Evolutionary conservation across 108 stramenopile species (phyloP), one percentile per base, ranked within the genome.

Genomic region (Fragilariopsis cylindrus): DNA sequence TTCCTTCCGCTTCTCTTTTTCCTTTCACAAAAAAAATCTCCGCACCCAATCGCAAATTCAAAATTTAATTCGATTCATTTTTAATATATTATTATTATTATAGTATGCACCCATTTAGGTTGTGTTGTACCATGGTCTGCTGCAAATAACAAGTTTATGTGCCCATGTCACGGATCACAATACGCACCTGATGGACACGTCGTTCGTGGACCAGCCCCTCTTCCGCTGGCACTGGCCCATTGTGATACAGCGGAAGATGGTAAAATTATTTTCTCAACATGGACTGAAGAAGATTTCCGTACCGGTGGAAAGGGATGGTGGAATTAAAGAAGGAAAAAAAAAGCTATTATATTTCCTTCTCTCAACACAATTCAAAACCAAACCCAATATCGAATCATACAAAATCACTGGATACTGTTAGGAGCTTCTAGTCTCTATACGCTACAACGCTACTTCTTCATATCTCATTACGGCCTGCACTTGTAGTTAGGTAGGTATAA

Each of bases 111-210:
- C 18, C 98, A 98, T 83, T 89, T 98, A 85, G 98, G 98, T 74
- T 98, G 98, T 74, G 97, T 98, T 60, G 98, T 98, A 56, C 98
- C 98, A 62, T 98, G 98, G 98, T 97, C 94, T 78, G 93, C 92
- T 57, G 92, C 96, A 67, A 87, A 90, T 82, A 97, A 97, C 96
- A 98, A 98, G 90, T 98, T 97, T 88, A 94, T 96, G 89, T 98
- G 98, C 96, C 98, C 98, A 65, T 98, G 98, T 90, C 98, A 98
- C 85, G 98, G 97, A 83, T 98, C 98, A 57, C 92, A 98, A 83
- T 98, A 98, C 84, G 91, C 96, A 74, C 84, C 85, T 21, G 88
- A 87, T 70, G 98, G 98, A 58, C 86, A 90, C 76, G 98, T 98
- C 66, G 92, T 98, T 63, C 95, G 98, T 81, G 98, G 98, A 79